Base-by-base conservation (phyloP, 306 rosid species). In the Phaseolus lunatus region DNA sequence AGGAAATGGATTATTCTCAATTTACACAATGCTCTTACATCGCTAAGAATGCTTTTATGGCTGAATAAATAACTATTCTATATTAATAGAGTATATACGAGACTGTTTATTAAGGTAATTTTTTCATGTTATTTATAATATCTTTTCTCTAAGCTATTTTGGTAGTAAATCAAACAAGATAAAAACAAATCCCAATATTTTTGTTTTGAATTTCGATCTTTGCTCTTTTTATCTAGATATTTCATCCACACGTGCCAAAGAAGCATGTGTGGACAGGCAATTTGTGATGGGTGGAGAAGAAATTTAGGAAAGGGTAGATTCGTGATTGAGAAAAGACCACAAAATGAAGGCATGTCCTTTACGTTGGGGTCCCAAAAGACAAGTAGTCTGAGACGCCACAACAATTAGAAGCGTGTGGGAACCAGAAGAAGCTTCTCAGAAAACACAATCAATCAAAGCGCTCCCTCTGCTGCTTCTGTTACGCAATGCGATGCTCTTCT, bases 391-490 rank as follows among this genome's bases (percentile, higher is more conserved):
- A 47, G 72, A 75, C 67, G 8, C 80, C 63, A 24, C 3, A 64
- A 33, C 47, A 75, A 59, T 35, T 8, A 50, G 31, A 63, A 29
- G 7, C 44, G 67, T 43, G 71, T 59, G 53, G 27, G 81, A 47
- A 57, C 26, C 13, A 66, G 1, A 54, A 49, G 62, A 23, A 49
- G 37, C 50, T 59, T 85, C 80, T 23, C 9, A 11, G 63, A 82
- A 66, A 24, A 45, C 56, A 22, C 45, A 59, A 70, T 53, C 56
- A 18, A 54, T 20, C 12, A 16, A 29, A 11, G 44, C 50, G 41
- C 75, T 37, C 22, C 11, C 12, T 23, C 2, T 27, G 15, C 47
- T 29, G 15, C 47, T 29, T 18, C 7, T 75, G 3, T 16, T 52
- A 61, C 2, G 23, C 35, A 39, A 2, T 39, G 44, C 13, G 12